phyloP scores from a whole-genome alignment of 805 yeast genomes.

The Clavispora carvajalis region DNA sequence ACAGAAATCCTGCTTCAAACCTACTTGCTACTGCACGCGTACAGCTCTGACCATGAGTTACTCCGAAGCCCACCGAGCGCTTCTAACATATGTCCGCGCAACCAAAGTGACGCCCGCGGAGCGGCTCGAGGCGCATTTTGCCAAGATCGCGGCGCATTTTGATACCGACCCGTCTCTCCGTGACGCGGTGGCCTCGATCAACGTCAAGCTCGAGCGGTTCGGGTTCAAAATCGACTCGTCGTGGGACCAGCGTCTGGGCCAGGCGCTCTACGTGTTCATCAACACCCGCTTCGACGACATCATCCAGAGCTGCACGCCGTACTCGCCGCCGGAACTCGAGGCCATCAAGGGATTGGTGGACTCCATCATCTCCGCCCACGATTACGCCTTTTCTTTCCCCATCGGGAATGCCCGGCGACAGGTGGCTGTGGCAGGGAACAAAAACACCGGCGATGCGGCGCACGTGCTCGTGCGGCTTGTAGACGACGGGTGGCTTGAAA shows the following conservation, averaged over 20 bases:
- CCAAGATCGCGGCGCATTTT: conserved; percentile 6
- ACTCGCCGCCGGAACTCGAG: conserved; percentile 35
- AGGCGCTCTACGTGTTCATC: conserved; percentile 31
- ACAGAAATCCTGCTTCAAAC: too few species aligned
- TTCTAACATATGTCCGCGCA: conserved; percentile 14
- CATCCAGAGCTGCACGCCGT: conserved; percentile 34
- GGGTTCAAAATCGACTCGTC: conserved; percentile 41
- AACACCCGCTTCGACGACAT: conserved; percentile 37
- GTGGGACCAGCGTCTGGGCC: conserved; percentile 31
- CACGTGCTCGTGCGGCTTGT: conserved; percentile 35
- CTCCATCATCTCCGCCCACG: conserved; percentile 37
- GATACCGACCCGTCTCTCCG: conserved; percentile 8
- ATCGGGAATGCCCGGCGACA: conserved; percentile 31
- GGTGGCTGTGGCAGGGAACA: conserved; percentile 20
- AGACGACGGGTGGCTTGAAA: conserved; percentile 51
- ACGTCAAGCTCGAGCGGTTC: conserved; percentile 26
- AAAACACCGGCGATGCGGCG: conserved; percentile 33
- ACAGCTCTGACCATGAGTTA: too few species aligned
- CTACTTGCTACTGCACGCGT: too few species aligned
- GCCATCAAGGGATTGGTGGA: conserved; percentile 44
- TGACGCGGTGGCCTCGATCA: conserved; percentile 23
- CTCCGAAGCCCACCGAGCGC: conserved; percentile 13
- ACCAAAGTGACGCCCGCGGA: conserved; percentile 6
- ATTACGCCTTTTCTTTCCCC: conserved; percentile 29
- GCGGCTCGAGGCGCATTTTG: conserved; percentile 4